Percentiles rank a stretch among this genome's conserved stretches.
phyloP scores from a whole-genome alignment of 257 asterid species.

The Rehmannia glutinosa region DNA sequence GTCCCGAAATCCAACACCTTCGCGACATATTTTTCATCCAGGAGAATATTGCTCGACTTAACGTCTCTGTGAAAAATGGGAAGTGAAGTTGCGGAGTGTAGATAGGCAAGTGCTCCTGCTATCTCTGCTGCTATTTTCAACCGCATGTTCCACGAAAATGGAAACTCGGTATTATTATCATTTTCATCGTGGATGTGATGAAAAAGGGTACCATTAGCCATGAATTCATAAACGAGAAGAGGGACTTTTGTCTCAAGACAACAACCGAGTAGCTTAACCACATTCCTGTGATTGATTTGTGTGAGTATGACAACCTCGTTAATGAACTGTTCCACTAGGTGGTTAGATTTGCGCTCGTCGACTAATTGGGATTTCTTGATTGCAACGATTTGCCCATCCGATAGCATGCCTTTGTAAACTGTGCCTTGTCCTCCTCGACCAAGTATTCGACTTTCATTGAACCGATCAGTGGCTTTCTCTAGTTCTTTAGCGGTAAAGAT shows the following conservation, averaged over 20 bases:
- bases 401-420: slow-evolving; percentile 28
- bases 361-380: slow-evolving; percentile 23
- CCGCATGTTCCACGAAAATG: slow-evolving; percentile 14
- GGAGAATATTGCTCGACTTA: slow-evolving; percentile 20
- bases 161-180: not conserved
- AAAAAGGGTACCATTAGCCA: slow-evolving; percentile 19
- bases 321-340: slow-evolving; percentile 18
- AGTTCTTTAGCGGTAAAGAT: slow-evolving; percentile 15
- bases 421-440: slow-evolving; percentile 30
- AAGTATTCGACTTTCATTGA: slow-evolving; percentile 19
- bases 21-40: slow-evolving; percentile 14
- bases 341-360: slow-evolving; percentile 15
- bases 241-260: slow-evolving; percentile 21
- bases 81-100: slow-evolving; percentile 18
- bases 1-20: slow-evolving; percentile 15
- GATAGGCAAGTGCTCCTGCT: slow-evolving; percentile 20
- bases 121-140: slow-evolving; percentile 19
- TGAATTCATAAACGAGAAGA: slow-evolving; percentile 16
- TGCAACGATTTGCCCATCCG: slow-evolving; percentile 21
- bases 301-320: slow-evolving; percentile 27
- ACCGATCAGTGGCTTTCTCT: slow-evolving; percentile 18
- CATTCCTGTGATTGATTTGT: slow-evolving; percentile 22
- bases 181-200: slow-evolving; percentile 4
- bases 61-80: slow-evolving; percentile 24
- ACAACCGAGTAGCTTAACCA: slow-evolving; percentile 26